These are phyloP conservation scores for Xylaria longipes DNA, from an alignment of 495 filamentous ascomycete species.

Conservation along the genomic window DNA sequence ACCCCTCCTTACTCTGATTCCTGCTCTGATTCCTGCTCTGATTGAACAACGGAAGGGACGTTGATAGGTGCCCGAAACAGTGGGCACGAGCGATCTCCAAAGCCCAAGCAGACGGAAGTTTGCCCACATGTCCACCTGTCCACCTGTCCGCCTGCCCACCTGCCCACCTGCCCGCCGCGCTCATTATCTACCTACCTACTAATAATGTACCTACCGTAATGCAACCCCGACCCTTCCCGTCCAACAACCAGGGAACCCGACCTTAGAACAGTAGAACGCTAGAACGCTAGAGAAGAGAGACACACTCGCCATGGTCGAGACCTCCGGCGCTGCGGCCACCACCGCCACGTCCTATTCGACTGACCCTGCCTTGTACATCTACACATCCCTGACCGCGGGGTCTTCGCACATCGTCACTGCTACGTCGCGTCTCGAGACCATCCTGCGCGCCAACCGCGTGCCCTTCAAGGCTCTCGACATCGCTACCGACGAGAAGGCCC, in stretches of 20 bases:
- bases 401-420: constrained; percentile 97
- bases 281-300: background rate
- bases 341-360: constrained; percentile 60
- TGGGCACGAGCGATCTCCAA: background rate
- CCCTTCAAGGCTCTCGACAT: constrained; percentile 92
- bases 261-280: background rate
- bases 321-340: constrained; percentile 33
- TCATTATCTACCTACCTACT: background rate
- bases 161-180: background rate
- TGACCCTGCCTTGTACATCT: constrained; percentile 87
- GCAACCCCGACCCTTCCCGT: background rate
- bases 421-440: constrained; percentile 92
- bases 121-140: background rate
- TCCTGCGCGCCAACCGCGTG: constrained; percentile 93
- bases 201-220: background rate
- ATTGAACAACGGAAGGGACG: background rate
- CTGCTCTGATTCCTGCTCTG: background rate
- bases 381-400: constrained; percentile 92
- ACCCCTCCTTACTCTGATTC: background rate
- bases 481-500: constrained; percentile 88
- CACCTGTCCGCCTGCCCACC: background rate
- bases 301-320: constrained; percentile 52
- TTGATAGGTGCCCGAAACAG: constrained; percentile 3
- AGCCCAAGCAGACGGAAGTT: constrained; percentile 1
- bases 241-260: background rate